Evolutionary conservation across 164 flowering plant genomes (phyloP).

Genomic region (Echeveria elegans): DNA sequence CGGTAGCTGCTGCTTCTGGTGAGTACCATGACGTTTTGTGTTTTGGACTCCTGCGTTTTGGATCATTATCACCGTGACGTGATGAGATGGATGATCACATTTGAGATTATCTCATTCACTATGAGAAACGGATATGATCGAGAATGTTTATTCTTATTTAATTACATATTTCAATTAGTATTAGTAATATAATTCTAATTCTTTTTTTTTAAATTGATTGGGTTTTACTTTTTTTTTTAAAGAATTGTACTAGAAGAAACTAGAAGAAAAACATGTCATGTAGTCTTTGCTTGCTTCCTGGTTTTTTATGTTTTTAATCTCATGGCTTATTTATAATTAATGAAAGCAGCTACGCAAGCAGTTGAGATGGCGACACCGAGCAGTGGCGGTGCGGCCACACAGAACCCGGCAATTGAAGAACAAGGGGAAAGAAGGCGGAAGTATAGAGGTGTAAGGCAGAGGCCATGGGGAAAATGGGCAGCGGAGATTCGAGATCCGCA

Average conservation of each 20-base stretch:
- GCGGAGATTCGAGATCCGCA: slow-evolving; percentile 10
- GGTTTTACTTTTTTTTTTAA: too few species aligned
- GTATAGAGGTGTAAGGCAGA: slow-evolving; percentile 8
- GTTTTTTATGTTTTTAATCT: neutral
- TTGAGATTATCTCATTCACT: neutral
- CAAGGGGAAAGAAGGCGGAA: slow-evolving; percentile 3
- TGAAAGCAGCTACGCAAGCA: slow-evolving; percentile 1
- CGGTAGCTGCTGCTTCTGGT: neutral
- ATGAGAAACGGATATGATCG: slow-evolving; percentile 7
- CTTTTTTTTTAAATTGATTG: too few species aligned
- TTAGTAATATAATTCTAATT: too few species aligned
- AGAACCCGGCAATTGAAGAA: neutral
- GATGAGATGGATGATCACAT: neutral
- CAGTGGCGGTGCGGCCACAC: neutral
- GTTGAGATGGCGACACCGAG: neutral
- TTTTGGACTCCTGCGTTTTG: neutral
- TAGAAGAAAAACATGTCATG: slow-evolving; percentile 3
- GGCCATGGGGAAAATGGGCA: slow-evolving; percentile 12
- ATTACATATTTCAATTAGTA: too few species aligned
- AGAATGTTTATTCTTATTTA: neutral
- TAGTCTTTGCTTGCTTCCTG: neutral
- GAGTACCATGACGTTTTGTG: neutral
- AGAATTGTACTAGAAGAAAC: neutral
- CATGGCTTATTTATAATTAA: neutral
- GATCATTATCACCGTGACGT: neutral